Conservation (phyloP, 768 basidiomycete genomes). For the Scleroderma bovista region DNA sequence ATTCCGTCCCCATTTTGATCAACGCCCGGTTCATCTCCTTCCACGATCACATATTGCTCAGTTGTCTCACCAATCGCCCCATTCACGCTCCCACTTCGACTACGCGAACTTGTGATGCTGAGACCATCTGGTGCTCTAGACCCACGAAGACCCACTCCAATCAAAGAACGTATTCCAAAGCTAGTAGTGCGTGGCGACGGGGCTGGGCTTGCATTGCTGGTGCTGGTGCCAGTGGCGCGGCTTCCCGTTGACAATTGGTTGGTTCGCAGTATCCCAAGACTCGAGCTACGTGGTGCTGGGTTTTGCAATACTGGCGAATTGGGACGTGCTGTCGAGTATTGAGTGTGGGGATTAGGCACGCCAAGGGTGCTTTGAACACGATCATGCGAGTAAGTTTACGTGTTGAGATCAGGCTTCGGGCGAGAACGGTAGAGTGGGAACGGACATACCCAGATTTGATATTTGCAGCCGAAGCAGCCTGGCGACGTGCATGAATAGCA, state of each 20-base stretch:
- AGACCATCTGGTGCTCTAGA: constrained; percentile 13
- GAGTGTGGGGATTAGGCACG: constrained; percentile 4
- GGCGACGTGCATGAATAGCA: constrained; percentile 43
- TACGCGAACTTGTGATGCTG: constrained; percentile 11
- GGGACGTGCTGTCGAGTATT: constrained; percentile 5
- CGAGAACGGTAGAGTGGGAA: not conserved
- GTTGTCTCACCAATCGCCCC: constrained; percentile 9
- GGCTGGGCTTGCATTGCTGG: constrained; percentile 1
- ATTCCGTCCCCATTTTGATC: constrained; percentile 1
- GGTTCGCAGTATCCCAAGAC: constrained; percentile 9
- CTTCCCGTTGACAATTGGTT: constrained; percentile 7
- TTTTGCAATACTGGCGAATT: constrained; percentile 11
- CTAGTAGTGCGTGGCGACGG: constrained; percentile 17
- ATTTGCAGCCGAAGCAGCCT: constrained; percentile 11
- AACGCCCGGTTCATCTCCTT: constrained; percentile 11
- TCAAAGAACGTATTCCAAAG: constrained; percentile 18
- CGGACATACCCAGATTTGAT: not conserved
- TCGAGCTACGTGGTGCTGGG: constrained; percentile 23
- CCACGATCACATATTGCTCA: constrained; percentile 24
- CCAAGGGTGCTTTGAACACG: constrained; percentile 1
- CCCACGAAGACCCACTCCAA: constrained; percentile 4
- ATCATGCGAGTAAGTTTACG: no score
- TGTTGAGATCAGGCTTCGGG: not conserved
- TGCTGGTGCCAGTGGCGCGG: not conserved
- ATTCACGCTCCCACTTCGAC: constrained; percentile 1